phyloP scores from a whole-genome alignment of 371 early-diverging fungal genomes.

The Fennellomyces sp. region DNA sequence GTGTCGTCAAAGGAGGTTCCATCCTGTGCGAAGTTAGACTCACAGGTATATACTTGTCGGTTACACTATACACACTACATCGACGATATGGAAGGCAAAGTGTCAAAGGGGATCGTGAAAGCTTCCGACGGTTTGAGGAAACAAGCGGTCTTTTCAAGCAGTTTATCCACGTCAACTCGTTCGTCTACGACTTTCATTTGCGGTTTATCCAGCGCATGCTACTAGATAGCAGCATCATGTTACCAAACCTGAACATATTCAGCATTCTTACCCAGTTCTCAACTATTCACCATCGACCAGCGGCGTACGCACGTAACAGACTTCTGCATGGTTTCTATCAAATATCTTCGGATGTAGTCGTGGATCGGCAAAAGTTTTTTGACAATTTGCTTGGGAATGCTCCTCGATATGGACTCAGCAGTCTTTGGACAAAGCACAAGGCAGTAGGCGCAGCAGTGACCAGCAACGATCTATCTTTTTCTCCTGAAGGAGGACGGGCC shows the following conservation, averaged over 20 bases:
- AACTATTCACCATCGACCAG: conserved; percentile 30
- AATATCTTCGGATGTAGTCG: conserved; percentile 24
- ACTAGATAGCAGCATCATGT: conserved; percentile 16
- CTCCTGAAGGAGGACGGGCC: conserved; percentile 5
- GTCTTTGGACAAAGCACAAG: conserved; percentile 15
- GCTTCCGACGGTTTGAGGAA: conserved; percentile 59
- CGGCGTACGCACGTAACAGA: conserved; percentile 66
- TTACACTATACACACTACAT: conserved; percentile 75
- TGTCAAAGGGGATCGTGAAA: neutral
- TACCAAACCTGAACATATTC: conserved; percentile 11
- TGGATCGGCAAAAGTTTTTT: conserved; percentile 53
- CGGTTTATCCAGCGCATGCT: conserved; percentile 65
- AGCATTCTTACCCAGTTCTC: conserved; percentile 11
- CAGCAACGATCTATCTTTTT: conserved; percentile 32
- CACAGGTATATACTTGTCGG: conserved; percentile 70
- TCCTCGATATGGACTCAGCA: conserved; percentile 62
- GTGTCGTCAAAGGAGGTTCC: conserved; percentile 65
- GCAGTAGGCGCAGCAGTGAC: conserved; percentile 32
- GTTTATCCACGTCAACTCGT: conserved; percentile 80
- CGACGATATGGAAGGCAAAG: conserved; percentile 53
- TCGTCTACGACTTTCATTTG: conserved; percentile 83
- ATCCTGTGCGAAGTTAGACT: conserved; percentile 77
- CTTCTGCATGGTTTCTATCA: conserved; percentile 58
- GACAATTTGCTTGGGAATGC: conserved; percentile 75
- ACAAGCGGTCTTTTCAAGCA: conserved; percentile 69